Conservation (phyloP, 768 basidiomycete genomes). For the Termitomyces sp. region DNA sequence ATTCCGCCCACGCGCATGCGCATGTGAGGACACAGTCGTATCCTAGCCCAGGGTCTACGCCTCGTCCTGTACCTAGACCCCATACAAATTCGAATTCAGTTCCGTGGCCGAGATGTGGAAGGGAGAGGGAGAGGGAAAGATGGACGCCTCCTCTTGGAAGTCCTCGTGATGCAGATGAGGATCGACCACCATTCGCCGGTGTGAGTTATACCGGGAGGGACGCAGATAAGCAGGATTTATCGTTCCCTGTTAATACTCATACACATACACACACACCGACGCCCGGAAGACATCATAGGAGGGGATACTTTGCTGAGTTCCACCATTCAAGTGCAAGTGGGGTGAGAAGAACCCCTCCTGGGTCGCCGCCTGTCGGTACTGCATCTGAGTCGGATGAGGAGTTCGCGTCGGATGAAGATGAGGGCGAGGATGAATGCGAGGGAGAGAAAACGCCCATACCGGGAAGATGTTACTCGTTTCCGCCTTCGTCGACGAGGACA, state of each 20-base stretch:
- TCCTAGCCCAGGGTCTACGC: conserved; percentile 26
- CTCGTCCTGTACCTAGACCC: background rate
- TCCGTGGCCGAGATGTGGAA: conserved; percentile 31
- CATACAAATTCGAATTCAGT: conserved; percentile 30
- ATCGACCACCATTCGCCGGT: background rate
- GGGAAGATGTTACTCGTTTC: conserved; percentile 34
- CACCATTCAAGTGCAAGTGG: background rate
- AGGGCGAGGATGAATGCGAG: background rate
- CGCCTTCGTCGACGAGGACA: conserved; percentile 14
- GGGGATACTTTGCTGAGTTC: conserved; percentile 47
- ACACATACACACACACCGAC: background rate
- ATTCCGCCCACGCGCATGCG: conserved; percentile 1
- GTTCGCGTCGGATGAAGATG: background rate
- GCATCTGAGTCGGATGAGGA: conserved; percentile 1
- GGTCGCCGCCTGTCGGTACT: conserved; percentile 32
- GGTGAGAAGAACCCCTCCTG: conserved; percentile 46
- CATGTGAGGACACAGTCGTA: conserved; percentile 43
- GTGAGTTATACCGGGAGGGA: too few species aligned
- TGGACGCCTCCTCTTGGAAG: conserved; percentile 37
- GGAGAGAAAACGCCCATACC: conserved; percentile 23
- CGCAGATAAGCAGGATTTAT: conserved; percentile 23
- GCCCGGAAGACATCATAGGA: conserved; percentile 48
- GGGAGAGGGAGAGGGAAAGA: conserved; percentile 4
- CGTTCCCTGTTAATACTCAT: conserved; percentile 18
- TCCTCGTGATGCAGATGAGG: conserved; percentile 37